Evolutionary conservation across 2,329 filamentous ascomycete species (phyloP), one percentile per base, ranked within the genome.

Genomic region (Neofusicoccum kwambonambiense): DNA sequence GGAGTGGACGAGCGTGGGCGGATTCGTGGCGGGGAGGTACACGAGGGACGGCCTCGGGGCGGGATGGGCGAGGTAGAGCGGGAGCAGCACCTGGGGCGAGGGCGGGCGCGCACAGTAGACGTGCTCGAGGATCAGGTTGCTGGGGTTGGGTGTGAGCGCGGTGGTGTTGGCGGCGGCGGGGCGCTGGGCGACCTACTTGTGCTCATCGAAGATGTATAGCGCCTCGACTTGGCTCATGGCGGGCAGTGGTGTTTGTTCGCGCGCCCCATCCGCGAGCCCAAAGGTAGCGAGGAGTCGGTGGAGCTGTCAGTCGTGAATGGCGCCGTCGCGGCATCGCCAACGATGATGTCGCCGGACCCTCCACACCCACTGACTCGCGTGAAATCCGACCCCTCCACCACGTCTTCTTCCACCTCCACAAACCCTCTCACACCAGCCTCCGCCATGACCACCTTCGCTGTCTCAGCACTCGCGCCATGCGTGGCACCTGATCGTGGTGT

Each of bases 191-290:
- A 64, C 50, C 37, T 82, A 96, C 93, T 93, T 92, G 80, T 93
- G 88, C 83, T 97, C 93, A 86, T 98, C 93, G 79, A 91, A 97
- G 77, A 99, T 93, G 83, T 98, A 94, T 74, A 99, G 84, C 76
- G 94, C 95, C 83, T 98, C 94, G 75, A 99, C 91, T 75, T 91
- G 88, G 81, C 92, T 80, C 81, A 84, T 84, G 65, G 49, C 57
- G 58, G 57, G 39, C 47, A 49, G 31, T n/a, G 17, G 22, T 35
- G 35, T 42, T 17, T 8, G 15, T 11, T 45, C 15, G 19, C 15
- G 52, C 22, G 47, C 35, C 49, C 60, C 45, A 62, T 51, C 34
- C 49, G 60, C 17, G 45, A 2, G 6, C 19, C 9, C 5, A 49
- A 35, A 19, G 9, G 8, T n/a, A 51, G 47, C 37, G 37, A 12